Evolutionary conservation across 352 stramenopile genomes (phyloP).

Genomic region (Phytophthora megakarya): DNA sequence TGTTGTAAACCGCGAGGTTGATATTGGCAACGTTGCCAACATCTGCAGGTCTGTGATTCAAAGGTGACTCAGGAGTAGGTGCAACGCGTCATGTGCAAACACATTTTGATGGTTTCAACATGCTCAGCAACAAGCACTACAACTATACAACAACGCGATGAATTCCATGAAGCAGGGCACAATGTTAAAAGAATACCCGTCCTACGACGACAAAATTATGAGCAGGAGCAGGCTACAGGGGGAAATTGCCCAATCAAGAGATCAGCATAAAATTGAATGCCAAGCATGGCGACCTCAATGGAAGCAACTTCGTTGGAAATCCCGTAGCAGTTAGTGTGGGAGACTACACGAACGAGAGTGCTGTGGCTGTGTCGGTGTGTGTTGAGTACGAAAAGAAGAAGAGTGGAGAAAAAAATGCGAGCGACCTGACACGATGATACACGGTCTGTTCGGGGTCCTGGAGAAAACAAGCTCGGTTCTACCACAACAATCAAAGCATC

Average conservation of each 20-base stretch:
- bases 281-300: constrained; percentile 4
- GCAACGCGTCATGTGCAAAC: constrained; percentile 82
- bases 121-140: constrained; percentile 62
- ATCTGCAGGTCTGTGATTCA: constrained; percentile 89
- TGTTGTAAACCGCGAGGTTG: constrained; percentile 79
- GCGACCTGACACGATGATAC: constrained; percentile 17
- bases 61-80: constrained; percentile 82
- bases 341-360: constrained; percentile 43
- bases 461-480: constrained; percentile 21
- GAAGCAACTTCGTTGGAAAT: constrained; percentile 32
- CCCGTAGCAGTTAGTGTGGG: constrained; percentile 25
- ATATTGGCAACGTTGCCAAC: constrained; percentile 88
- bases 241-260: constrained; percentile 28
- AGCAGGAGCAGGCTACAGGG: constrained; percentile 23
- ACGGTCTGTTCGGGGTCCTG: not conserved
- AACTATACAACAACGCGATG: constrained; percentile 43
- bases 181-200: constrained; percentile 41
- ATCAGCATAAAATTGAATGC: constrained; percentile 19
- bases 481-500: no score
- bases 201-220: constrained; percentile 27
- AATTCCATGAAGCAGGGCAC: constrained; percentile 6
- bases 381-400: constrained; percentile 43
- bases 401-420: constrained; percentile 29
- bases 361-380: constrained; percentile 45
- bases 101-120: constrained; percentile 95